Evolutionary conservation across 2,329 filamentous ascomycete species (phyloP), one percentile per base, ranked within the genome.

Genomic region (Pseudocercospora vitis): DNA sequence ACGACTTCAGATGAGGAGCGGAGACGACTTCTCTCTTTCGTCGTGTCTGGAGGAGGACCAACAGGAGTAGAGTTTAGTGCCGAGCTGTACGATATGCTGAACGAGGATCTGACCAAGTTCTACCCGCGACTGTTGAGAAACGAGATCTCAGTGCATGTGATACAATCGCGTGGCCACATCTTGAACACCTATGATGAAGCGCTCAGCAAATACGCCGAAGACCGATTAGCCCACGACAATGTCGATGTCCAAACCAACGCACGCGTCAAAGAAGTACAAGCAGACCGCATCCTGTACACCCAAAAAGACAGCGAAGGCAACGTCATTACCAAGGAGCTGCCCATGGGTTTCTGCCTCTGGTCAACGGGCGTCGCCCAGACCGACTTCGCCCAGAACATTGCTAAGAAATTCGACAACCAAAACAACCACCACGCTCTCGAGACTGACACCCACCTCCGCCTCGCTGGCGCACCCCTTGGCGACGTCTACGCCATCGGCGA

Each of bases 21-120:
- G 59, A 86, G 81, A 68, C 84, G 92, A 32, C 77, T 99, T 12
- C 79, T 99, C 3, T 97, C 94, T 0, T 99, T 99, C 66, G 94
- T 96, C n/a, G 77, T 99, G 53, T 92, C 89, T 68, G 94, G 94
- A 50, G 94, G 94, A 64, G 94, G 94, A 0, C 94, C 94, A 3
- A 99, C 94, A 0, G 94, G 94, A 56, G 94, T 99, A 29, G 94
- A 99, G 70, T 99, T 99, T 65, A 95, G 95, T 1, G 94, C 94
- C 4, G 94, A 99, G 70, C 80, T 99, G 5, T 97, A 88, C 70
- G 94, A 99, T 71, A 85, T 99, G 71, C 79, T 99, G 12, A 99
- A 99, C 67, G 95, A 99, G 71, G 94, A 99, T 69, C 74, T 99
- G 37, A 86, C 86, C 37, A 78, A 81, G 48, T 84, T 88, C 64